phyloP scores from a whole-genome alignment of 148 eudicot species.

The Rhododendron molle region DNA sequence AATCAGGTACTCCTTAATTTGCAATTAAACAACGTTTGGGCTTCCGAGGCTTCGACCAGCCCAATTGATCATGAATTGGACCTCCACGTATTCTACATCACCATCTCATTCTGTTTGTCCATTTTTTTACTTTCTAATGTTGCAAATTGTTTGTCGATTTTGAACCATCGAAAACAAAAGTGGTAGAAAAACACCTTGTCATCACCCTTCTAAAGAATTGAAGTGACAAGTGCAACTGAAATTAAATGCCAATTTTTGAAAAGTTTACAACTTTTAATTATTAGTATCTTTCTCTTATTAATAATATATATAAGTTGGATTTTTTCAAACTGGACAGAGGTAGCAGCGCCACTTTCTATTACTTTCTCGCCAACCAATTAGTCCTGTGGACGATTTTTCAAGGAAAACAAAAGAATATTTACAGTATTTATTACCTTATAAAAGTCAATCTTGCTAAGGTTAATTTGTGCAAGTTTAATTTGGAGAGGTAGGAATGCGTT shows the following conservation, averaged over 20 bases:
- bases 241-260: background rate
- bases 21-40: too few species aligned
- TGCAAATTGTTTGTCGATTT: background rate
- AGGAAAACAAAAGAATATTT: background rate
- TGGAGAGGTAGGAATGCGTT: constrained; percentile 2
- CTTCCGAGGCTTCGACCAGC: too few species aligned
- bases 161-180: background rate
- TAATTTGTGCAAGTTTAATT: background rate
- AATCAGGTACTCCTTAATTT: too few species aligned
- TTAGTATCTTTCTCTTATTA: too few species aligned
- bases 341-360: background rate
- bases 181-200: background rate
- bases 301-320: too few species aligned
- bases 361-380: background rate
- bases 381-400: background rate
- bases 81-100: too few species aligned
- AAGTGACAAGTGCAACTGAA: background rate
- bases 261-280: too few species aligned
- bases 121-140: background rate
- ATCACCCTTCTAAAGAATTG: background rate
- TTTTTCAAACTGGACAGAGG: too few species aligned
- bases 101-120: background rate
- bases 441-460: background rate
- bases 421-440: too few species aligned
- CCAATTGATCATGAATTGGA: too few species aligned